Percentiles rank a stretch among this genome's conserved stretches.
These are phyloP conservation scores for Castanea crenata DNA, from an alignment of 306 rosid species.

Conservation along the genomic window DNA sequence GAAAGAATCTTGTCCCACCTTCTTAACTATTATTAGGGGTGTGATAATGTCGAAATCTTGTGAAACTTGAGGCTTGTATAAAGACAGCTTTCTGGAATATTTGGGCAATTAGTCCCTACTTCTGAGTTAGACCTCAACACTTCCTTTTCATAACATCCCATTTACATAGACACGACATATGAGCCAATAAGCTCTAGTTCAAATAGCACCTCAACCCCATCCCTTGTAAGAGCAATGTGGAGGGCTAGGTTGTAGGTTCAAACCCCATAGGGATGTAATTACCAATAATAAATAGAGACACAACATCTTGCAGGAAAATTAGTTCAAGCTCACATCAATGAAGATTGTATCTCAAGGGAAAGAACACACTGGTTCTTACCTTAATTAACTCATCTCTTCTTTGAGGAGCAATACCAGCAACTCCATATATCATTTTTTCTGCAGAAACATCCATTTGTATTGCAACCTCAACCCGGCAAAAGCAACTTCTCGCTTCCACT, in stretches of 20 bases:
- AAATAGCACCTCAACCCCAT: no score
- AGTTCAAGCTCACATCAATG: neutral
- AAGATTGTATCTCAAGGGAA: neutral
- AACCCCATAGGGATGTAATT: neutral
- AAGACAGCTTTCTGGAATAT: neutral
- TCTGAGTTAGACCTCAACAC: neutral
- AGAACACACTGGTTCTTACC: constrained; percentile 34
- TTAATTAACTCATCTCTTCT: constrained; percentile 83
- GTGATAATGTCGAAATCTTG: neutral
- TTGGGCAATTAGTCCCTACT: neutral
- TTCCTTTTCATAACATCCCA: neutral
- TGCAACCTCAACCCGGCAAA: constrained; percentile 89
- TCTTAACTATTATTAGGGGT: neutral
- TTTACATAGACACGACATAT: neutral
- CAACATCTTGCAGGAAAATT: neutral
- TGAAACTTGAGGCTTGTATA: neutral
- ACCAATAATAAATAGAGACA: no score
- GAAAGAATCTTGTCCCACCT: neutral
- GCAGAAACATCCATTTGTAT: constrained; percentile 95
- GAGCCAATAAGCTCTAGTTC: no score
- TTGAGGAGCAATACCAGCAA: constrained; percentile 64
- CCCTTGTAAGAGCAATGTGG: no score
- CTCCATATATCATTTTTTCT: constrained; percentile 78
- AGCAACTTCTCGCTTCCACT: constrained; percentile 97
- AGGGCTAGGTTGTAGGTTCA: no score